Evolutionary conservation across 176 grass and related monocot species (phyloP).

Genomic region (Tuctoria greenei): DNA sequence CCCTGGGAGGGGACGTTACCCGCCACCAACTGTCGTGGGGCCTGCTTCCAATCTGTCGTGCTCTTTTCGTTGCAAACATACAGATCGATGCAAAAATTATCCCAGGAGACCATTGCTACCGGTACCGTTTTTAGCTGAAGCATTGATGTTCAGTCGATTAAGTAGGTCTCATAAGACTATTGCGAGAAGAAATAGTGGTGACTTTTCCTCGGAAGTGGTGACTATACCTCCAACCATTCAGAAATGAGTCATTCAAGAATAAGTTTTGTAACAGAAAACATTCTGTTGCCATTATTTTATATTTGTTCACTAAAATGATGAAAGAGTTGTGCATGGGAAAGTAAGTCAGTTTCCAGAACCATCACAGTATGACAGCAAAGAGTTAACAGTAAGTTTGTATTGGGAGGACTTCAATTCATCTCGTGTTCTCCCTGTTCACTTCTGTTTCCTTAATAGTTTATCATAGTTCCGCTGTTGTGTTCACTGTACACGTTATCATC

Average conservation of each 20-base stretch:
- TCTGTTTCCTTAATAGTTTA: not conserved
- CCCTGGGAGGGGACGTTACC: not conserved
- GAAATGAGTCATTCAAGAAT: not conserved
- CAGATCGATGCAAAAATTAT: not conserved
- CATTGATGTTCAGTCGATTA: not conserved
- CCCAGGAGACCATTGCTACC: not conserved
- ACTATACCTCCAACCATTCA: not conserved
- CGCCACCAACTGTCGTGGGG: conserved; percentile 11
- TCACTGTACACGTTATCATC: not conserved
- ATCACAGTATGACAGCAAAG: not conserved
- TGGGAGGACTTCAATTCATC: not conserved
- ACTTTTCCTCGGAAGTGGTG: not conserved
- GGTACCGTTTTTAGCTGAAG: not conserved
- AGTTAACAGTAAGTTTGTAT: too few relatives aligned
- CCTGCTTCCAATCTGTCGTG: not conserved
- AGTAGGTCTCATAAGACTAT: not conserved
- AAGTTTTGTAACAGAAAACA: not conserved
- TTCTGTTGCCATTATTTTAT: not conserved
- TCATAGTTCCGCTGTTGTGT: not conserved
- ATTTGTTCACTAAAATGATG: not conserved
- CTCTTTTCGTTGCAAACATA: not conserved
- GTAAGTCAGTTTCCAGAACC: not conserved
- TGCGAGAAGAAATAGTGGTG: not conserved
- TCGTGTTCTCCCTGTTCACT: not conserved
- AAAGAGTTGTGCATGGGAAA: not conserved